A percentile compares a stretch with the other conserved stretches of the same genome.
Evolutionary conservation across 768 basidiomycete genomes (phyloP).

Genomic region (Suillus brevipes): DNA sequence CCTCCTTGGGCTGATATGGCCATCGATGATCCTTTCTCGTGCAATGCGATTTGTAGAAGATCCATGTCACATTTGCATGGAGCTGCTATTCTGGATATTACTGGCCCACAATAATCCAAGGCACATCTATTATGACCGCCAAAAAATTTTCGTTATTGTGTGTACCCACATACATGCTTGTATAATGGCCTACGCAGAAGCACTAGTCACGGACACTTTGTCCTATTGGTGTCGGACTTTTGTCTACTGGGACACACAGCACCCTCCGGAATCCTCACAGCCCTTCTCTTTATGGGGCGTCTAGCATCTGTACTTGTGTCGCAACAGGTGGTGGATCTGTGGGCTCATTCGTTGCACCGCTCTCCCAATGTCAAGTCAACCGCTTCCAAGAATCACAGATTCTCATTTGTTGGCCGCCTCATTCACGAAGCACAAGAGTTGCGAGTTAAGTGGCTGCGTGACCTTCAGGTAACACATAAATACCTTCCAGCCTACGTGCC

Average conservation of each 20-base stretch:
- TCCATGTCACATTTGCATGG: too few relatives aligned
- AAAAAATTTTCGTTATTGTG: neutral
- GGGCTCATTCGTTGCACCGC: constrained; percentile 12
- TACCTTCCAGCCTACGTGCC: constrained; percentile 4
- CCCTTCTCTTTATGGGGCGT: constrained; percentile 12
- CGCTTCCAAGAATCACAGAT: constrained; percentile 14
- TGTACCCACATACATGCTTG: neutral
- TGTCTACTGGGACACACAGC: neutral
- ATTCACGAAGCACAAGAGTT: constrained; percentile 6
- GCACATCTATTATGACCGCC: neutral
- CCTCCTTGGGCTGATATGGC: neutral
- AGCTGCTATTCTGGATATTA: neutral
- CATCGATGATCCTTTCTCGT: neutral
- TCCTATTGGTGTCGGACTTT: neutral
- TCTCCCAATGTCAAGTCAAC: constrained; percentile 1
- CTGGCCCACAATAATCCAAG: neutral
- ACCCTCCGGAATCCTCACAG: neutral
- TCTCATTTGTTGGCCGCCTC: neutral
- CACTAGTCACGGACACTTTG: neutral
- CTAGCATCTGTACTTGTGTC: neutral
- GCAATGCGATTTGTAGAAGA: neutral
- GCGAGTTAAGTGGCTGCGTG: neutral
- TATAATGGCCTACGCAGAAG: neutral
- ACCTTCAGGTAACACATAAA: constrained; percentile 19
- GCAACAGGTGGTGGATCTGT: constrained; percentile 9